These are phyloP conservation scores for Babesia bovis DNA, from an alignment of 169 alveolate genomes.

Conservation along the genomic window DNA sequence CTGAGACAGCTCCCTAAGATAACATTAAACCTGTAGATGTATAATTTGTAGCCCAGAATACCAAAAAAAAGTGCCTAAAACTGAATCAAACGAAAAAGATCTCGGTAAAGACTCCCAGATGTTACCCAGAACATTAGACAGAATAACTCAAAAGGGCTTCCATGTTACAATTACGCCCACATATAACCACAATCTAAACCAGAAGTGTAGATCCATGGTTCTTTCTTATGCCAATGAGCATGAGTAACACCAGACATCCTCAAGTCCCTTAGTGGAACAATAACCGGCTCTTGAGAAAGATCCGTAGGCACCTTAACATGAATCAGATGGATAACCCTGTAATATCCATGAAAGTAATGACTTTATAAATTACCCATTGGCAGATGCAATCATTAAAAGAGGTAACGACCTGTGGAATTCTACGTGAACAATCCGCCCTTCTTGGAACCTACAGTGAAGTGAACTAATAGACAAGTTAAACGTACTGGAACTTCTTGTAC, in stretches of 20 bases:
- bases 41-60: too few relatives aligned
- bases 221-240: conserved; percentile 51
- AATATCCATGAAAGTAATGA: background rate
- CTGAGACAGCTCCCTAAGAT: background rate
- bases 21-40: background rate
- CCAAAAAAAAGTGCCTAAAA: too few relatives aligned
- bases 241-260: conserved; percentile 26
- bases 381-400: conserved; percentile 46
- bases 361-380: conserved; percentile 30
- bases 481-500: conserved; percentile 59
- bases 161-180: conserved; percentile 47
- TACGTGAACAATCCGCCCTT: conserved; percentile 38
- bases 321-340: conserved; percentile 32
- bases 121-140: too few relatives aligned
- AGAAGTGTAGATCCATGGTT: conserved; percentile 59
- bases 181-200: conserved; percentile 1
- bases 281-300: conserved; percentile 42
- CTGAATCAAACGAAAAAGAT: too few relatives aligned
- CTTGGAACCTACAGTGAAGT: conserved; percentile 13
- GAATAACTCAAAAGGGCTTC: too few relatives aligned
- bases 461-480: background rate
- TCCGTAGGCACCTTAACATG: conserved; percentile 54
- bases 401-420: conserved; percentile 55
- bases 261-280: conserved; percentile 63
- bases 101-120: too few relatives aligned